These are phyloP conservation scores for Alternaria brassicae DNA, from an alignment of 2,329 filamentous ascomycete genomes.

Conservation along the genomic window DNA sequence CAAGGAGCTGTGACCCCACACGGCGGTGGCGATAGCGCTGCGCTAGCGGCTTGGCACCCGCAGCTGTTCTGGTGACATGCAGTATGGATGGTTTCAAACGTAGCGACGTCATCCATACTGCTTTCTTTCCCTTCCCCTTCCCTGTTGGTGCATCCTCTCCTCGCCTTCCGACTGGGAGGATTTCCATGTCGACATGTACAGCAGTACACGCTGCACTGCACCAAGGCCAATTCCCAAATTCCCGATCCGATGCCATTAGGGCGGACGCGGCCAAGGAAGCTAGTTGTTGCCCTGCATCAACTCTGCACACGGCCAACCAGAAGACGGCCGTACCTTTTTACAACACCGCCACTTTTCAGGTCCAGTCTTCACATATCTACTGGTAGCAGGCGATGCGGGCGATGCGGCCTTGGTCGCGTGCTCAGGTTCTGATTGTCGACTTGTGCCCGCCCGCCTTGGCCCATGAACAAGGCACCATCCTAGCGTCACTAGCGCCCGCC, in stretches of 20 bases:
- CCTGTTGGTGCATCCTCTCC: not conserved
- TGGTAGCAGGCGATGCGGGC: not conserved
- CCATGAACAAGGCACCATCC: not conserved
- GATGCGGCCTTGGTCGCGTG: not conserved
- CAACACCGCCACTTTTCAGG: not conserved
- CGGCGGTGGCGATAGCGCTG: constrained; percentile 3
- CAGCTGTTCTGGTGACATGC: constrained; percentile 2
- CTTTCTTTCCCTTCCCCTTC: not conserved
- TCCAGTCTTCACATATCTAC: not conserved
- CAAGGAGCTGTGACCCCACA: constrained; percentile 13
- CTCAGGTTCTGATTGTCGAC: not conserved
- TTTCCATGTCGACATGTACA: not conserved
- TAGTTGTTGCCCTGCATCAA: not conserved
- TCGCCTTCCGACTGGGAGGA: not conserved
- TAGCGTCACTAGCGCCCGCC: constrained; percentile 10
- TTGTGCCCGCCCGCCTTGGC: not conserved
- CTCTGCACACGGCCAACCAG: not conserved
- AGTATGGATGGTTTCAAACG: not conserved
- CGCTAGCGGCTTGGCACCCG: constrained; percentile 4
- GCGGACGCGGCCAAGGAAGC: not conserved
- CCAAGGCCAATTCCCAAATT: not conserved
- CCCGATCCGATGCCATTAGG: not conserved
- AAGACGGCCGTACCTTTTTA: not conserved
- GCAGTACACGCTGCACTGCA: not conserved
- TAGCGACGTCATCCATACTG: constrained; percentile 8